phyloP scores from a whole-genome alignment of 2,329 filamentous ascomycete genomes.

The Fusarium dlaminii region DNA sequence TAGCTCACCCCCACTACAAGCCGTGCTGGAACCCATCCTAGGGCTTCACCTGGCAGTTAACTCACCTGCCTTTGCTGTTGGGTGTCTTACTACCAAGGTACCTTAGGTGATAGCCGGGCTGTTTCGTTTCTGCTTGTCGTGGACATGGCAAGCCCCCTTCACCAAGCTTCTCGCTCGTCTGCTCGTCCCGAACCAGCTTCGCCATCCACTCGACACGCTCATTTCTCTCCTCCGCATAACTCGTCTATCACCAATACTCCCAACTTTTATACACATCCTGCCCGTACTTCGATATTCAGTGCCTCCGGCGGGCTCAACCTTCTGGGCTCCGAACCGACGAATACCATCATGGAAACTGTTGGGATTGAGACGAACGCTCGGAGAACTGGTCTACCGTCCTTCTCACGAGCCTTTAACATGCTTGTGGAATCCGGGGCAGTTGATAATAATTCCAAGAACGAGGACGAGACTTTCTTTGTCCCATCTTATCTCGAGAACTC shows the following conservation, averaged over 20 bases:
- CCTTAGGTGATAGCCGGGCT: not conserved
- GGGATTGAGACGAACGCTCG: slow-evolving; percentile 44
- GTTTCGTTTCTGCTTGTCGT: slow-evolving; percentile 13
- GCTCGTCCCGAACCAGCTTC: slow-evolving; percentile 36
- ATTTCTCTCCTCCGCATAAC: slow-evolving; percentile 27
- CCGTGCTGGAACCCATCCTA: slow-evolving; percentile 16
- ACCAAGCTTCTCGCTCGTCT: slow-evolving; percentile 36
- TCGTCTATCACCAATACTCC: slow-evolving; percentile 18
- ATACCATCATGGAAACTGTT: slow-evolving; percentile 46
- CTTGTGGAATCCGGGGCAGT: slow-evolving; percentile 51
- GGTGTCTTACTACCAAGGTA: slow-evolving; percentile 1
- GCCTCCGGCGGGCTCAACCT: slow-evolving; percentile 51
- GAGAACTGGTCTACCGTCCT: slow-evolving; percentile 53
- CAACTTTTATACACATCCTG: slow-evolving; percentile 44
- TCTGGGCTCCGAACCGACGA: slow-evolving; percentile 14
- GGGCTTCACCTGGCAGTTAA: slow-evolving; percentile 19
- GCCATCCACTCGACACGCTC: slow-evolving; percentile 29
- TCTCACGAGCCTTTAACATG: slow-evolving; percentile 64
- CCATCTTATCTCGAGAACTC: slow-evolving; percentile 86
- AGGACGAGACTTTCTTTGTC: slow-evolving; percentile 71
- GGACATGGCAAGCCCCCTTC: slow-evolving; percentile 41
- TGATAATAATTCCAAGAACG: slow-evolving; percentile 39
- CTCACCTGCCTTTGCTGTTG: slow-evolving; percentile 6
- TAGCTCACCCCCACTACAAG: slow-evolving; percentile 26
- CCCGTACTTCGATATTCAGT: slow-evolving; percentile 58